These are phyloP conservation scores for Aspergillus sp. DNA, from an alignment of 2,329 filamentous ascomycete genomes.

Conservation along the genomic window DNA sequence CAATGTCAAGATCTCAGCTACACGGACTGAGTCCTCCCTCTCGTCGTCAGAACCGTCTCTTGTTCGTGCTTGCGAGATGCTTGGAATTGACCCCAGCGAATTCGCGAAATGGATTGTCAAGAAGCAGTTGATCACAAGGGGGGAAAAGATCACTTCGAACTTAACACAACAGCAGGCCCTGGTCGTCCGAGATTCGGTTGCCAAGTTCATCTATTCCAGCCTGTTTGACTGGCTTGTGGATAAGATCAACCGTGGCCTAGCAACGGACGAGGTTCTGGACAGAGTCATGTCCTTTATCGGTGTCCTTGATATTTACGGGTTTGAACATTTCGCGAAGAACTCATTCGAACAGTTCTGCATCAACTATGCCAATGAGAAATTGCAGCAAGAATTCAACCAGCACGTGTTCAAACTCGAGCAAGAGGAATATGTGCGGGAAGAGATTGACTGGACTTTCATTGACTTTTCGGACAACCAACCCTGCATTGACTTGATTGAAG, in stretches of 20 bases:
- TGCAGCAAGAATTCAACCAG: conserved; percentile 98
- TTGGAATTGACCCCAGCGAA: conserved; percentile 76
- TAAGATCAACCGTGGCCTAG: conserved; percentile 83
- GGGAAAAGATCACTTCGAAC: conserved; percentile 96
- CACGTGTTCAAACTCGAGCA: conserved; percentile 99
- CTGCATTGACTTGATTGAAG: conserved; percentile 96
- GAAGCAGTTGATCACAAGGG: conserved; percentile 92
- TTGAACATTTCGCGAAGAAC: conserved; percentile 99
- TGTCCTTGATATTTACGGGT: conserved; percentile 98
- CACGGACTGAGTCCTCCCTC: conserved; percentile 78
- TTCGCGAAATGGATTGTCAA: conserved; percentile 99
- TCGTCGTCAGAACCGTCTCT: conserved; percentile 73
- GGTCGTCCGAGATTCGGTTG: conserved; percentile 92
- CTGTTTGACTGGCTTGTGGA: conserved; percentile 99
- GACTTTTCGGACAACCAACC: conserved; percentile 99
- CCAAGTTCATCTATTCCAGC: conserved; percentile 97
- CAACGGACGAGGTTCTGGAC: conserved; percentile 75
- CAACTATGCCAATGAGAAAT: conserved; percentile 98
- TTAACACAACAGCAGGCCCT: conserved; percentile 85
- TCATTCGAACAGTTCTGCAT: conserved; percentile 99
- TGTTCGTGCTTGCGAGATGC: conserved; percentile 68
- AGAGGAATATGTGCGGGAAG: conserved; percentile 89
- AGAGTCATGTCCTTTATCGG: conserved; percentile 88
- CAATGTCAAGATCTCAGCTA: conserved; percentile 91
- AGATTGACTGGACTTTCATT: conserved; percentile 99